Conservation (phyloP, 805 yeast genomes). For the Suhomyces prunicola region DNA sequence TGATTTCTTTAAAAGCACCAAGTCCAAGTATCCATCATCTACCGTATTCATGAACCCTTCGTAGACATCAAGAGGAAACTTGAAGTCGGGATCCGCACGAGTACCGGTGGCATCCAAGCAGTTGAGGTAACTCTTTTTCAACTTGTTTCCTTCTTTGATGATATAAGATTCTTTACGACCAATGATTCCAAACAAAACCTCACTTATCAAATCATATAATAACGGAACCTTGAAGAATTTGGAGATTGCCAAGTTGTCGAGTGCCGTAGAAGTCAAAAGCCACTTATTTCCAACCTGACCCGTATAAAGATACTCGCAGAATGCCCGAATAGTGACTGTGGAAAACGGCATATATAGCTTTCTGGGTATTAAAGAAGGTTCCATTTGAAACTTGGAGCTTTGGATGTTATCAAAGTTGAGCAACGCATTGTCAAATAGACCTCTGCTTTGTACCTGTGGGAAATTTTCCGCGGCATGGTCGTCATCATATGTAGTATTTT, state of each 20-base stretch:
- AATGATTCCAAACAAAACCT: constrained; percentile 64
- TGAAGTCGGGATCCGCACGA: constrained; percentile 20
- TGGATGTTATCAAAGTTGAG: constrained; percentile 34
- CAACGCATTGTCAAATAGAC: constrained; percentile 19
- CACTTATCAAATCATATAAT: constrained; percentile 65
- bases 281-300: constrained; percentile 78
- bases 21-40: constrained; percentile 65
- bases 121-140: constrained; percentile 27
- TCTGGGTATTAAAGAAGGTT: constrained; percentile 65
- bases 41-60: constrained; percentile 55
- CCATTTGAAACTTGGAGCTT: constrained; percentile 39
- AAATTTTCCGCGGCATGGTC: neutral
- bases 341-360: constrained; percentile 66
- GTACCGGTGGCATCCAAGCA: constrained; percentile 23
- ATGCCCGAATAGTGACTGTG: constrained; percentile 58
- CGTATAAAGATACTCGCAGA: constrained; percentile 70
- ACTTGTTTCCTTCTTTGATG: constrained; percentile 36
- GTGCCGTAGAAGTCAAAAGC: constrained; percentile 65
- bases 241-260: constrained; percentile 60
- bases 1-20: constrained; percentile 49
- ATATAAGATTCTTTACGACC: constrained; percentile 62
- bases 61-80: constrained; percentile 47
- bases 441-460: neutral
- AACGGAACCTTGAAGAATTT: constrained; percentile 68
- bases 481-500: neutral